These are phyloP conservation scores for Aaosphaeria pasadenensis DNA, from an alignment of 2,329 filamentous ascomycete genomes.

Conservation along the genomic window DNA sequence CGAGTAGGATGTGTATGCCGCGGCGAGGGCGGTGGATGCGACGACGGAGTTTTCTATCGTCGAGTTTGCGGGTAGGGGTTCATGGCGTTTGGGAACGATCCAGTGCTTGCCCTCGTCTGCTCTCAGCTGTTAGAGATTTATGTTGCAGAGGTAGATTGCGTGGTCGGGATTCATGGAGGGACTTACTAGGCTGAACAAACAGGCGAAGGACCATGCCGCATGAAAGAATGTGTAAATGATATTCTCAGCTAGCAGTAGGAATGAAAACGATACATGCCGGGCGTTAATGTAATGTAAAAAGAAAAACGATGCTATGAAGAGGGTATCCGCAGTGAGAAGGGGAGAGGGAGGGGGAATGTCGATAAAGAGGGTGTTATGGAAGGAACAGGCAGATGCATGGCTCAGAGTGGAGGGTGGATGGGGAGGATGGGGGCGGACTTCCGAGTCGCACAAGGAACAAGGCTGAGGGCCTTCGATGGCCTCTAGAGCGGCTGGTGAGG, in stretches of 20 bases:
- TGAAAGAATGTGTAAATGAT: background rate
- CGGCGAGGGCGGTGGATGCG: conserved; percentile 22
- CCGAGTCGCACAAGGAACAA: too few relatives aligned
- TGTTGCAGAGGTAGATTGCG: background rate
- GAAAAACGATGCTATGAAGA: too few relatives aligned
- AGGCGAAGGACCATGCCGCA: conserved; percentile 22
- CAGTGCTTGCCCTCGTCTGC: conserved; percentile 26
- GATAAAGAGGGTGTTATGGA: too few relatives aligned
- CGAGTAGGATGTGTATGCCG: conserved; percentile 21
- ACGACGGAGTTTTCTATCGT: conserved; percentile 22
- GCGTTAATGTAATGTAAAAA: too few relatives aligned
- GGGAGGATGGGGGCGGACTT: too few relatives aligned
- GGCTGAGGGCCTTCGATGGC: too few relatives aligned
- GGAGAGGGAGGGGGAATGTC: too few relatives aligned
- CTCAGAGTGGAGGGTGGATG: too few relatives aligned
- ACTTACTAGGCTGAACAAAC: conserved; percentile 25
- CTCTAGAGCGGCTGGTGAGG: too few relatives aligned
- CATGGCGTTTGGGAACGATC: conserved; percentile 21
- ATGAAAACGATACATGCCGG: background rate
- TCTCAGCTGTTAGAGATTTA: background rate
- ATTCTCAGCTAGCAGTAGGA: background rate
- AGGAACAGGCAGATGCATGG: too few relatives aligned
- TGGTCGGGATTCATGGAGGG: background rate
- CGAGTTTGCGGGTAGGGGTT: conserved; percentile 26
- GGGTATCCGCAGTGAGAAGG: too few relatives aligned